Percentiles rank a stretch among this genome's conserved stretches.
Evolutionary conservation across 2,329 filamentous ascomycete species (phyloP).

Genomic region (Coniosporium tulheliwenetii): DNA sequence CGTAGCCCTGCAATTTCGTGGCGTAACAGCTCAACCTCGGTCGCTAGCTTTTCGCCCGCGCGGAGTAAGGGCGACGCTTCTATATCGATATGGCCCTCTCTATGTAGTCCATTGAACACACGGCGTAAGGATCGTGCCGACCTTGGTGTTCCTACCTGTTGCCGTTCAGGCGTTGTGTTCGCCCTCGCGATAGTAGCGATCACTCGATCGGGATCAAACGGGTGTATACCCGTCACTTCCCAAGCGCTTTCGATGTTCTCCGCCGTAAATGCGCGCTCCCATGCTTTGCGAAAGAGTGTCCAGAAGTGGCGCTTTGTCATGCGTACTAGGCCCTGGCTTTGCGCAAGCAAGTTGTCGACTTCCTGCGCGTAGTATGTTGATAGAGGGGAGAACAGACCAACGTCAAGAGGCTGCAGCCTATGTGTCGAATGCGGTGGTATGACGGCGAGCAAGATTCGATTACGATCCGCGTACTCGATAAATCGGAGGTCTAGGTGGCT

Average conservation of each 20-base stretch:
- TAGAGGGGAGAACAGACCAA: conserved; percentile 4
- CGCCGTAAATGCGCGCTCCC: background rate
- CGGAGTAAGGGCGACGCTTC: too few relatives aligned
- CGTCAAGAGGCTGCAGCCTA: conserved; percentile 8
- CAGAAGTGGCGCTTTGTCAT: background rate
- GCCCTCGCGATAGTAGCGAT: background rate
- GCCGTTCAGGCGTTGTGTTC: background rate
- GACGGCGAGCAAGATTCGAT: conserved; percentile 2
- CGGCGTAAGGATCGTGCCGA: background rate
- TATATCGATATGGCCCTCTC: background rate
- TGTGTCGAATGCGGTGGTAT: conserved; percentile 5
- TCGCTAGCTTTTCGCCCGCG: too few relatives aligned
- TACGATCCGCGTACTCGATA: background rate
- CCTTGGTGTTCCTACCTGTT: background rate
- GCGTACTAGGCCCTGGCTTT: too few relatives aligned
- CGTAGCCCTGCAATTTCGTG: too few relatives aligned
- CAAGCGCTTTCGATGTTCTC: conserved; percentile 4
- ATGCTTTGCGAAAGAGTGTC: background rate
- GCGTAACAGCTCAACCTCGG: too few relatives aligned
- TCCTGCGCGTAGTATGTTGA: background rate
- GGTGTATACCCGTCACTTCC: too few relatives aligned
- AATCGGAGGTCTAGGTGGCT: conserved; percentile 4
- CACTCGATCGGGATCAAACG: conserved; percentile 2
- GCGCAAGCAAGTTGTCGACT: background rate
- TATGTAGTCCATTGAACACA: background rate